Base-by-base conservation (phyloP, 345 rosid species). In the Tarenaya hassleriana region DNA sequence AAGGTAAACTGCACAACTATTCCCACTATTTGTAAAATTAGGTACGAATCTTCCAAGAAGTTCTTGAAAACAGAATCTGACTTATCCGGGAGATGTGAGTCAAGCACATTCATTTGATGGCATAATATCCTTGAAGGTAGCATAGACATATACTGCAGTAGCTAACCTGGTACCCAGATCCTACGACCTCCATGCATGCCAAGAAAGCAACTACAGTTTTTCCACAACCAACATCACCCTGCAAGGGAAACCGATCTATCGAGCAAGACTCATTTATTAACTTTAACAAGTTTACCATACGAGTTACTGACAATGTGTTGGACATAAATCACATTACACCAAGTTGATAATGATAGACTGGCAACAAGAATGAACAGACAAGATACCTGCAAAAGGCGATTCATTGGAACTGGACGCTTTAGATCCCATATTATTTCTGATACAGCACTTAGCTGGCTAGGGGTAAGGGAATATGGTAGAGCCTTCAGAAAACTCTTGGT, bases 141-240 rank as follows among this genome's bases (percentile, higher is more conserved):
- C 14, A 35, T 13, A 37, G 29, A 57, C 29, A 57, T 8, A 24
- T 24, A 24, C 29, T 66, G 16, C 27, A 41, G 52, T 40, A 60
- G 64, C 79, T 41, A 67, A 92, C 96, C 95, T 92, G 98, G 77
- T 77, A 85, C 54, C 98, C 98, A 62, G 86, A 73, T 56, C 77
- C 83, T 75, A 83, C 66, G 51, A 92, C 98, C 74, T 88, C 98
- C 95, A 88, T 83, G 58, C 97, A 92, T 20, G 98, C 94, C 74
- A 92, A 72, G 70, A 92, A 92, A 52, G 98, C 95, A 10, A 92
- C 91, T 17, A 78, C 84, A 5, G 98, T 92, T 80, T 92, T 92
- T 45, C 98, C 95, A 64, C 98, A 92, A 55, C 98, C 98, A 63
- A 92, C 95, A 58, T 92, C 97, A 46, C 97, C 98, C 97, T 92